Base-by-base conservation (phyloP, 148 eudicot genomes). In the Nyssa sinensis region DNA sequence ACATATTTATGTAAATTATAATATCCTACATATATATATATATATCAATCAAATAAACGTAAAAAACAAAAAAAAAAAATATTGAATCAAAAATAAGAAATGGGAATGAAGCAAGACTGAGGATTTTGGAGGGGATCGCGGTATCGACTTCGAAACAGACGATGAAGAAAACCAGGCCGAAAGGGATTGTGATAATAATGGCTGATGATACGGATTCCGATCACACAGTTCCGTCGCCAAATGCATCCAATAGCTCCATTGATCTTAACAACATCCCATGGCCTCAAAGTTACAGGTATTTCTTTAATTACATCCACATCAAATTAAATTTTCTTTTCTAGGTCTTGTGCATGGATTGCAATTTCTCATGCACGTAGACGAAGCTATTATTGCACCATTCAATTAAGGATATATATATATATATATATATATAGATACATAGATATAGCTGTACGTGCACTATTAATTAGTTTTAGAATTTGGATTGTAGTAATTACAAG, bases 161-260 rank as follows among this genome's bases (percentile, higher is more conserved):
- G 88, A 85, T 33, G 88, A 85, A 75, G 86, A 83, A 3, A 78
- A 85, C 62, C 69, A 77, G 75, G 88, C 82, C 7, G 80, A 85
- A 72, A 78, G 39, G 58, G 75, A 13, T 64, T 80, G 78, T 11
- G 44, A 81, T 6, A 66, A 73, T 17, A 69, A 71, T 2, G 80
- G 75, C n/a, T 17, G 72, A 70, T 3, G 79, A 74, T 31, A 58
- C 69, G 30, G 84, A 75, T 16, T 75, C 84, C 34, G 80, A 69
- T n/a, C 19, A 2, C 27, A 23, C 23, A 0, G 70, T 3, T 21
- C 62, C 59, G 3, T 72, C 82, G 0, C 74, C n/a, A 16, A 11
- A 1, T 27, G 66, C 30, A 49, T 75, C 79, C 7, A 16, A 67
- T 32, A 17, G 27, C 55, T 14, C 28, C 59, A 34, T 62, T 1